A percentile compares a stretch with the other conserved stretches of the same genome.
These are phyloP conservation scores for Stephania japonica DNA, from an alignment of 164 flowering plant species.

Conservation along the genomic window DNA sequence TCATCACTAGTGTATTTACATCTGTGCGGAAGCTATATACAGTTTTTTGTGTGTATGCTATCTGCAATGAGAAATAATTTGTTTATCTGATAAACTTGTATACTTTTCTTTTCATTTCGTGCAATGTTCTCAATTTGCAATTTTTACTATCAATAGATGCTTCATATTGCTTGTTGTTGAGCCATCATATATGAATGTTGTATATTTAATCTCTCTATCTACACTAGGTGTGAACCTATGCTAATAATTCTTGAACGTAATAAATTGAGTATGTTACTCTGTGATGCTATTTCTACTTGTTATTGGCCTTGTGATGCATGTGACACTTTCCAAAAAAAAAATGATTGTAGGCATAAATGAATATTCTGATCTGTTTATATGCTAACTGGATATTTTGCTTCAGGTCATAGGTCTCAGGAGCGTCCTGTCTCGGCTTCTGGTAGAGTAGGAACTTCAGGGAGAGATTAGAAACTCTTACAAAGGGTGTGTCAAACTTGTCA, in stretches of 20 bases:
- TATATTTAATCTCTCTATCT: background rate
- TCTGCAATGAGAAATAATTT: background rate
- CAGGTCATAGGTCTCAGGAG: conserved; percentile 48
- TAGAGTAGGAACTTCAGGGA: conserved; percentile 25
- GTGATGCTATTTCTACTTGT: background rate
- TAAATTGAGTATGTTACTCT: background rate
- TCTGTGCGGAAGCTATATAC: background rate
- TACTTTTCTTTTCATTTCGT: background rate
- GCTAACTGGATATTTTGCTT: conserved; percentile 6
- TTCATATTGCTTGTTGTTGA: background rate
- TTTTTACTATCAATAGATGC: background rate
- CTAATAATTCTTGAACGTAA: background rate
- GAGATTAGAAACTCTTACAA: conserved; percentile 25
- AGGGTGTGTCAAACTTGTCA: conserved; percentile 31
- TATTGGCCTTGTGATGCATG: background rate
- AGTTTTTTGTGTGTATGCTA: background rate
- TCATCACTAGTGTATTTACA: background rate
- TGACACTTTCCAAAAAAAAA: background rate
- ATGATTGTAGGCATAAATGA: background rate
- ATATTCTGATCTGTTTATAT: background rate
- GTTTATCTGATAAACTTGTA: background rate
- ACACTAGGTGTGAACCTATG: background rate
- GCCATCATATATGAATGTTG: background rate
- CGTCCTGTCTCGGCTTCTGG: conserved; percentile 67
- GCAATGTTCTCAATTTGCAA: background rate